A percentile compares a stretch with the other conserved stretches of the same genome.
These are phyloP conservation scores for Trametes elegans DNA, from an alignment of 768 basidiomycete genomes.

Conservation along the genomic window DNA sequence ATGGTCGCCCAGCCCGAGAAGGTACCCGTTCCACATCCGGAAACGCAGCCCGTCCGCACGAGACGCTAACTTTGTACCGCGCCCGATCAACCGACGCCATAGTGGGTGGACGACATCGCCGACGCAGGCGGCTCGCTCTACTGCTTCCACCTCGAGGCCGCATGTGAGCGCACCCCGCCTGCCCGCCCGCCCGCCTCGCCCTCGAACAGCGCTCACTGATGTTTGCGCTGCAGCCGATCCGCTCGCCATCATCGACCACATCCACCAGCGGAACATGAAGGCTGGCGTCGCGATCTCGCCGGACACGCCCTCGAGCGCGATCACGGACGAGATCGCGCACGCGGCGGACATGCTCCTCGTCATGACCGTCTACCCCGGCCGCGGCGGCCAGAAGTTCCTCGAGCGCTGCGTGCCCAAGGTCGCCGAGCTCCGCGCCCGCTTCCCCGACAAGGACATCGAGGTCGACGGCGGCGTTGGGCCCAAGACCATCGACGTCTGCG, in stretches of 20 bases:
- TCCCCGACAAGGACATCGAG: conserved; percentile 94
- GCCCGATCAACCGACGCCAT: background rate
- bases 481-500: conserved; percentile 83
- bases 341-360: conserved; percentile 94
- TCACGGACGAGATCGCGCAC: conserved; percentile 81
- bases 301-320: conserved; percentile 83
- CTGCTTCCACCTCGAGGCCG: conserved; percentile 96
- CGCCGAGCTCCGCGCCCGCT: conserved; percentile 81
- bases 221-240: conserved; percentile 54
- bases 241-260: conserved; percentile 70
- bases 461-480: conserved; percentile 98
- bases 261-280: conserved; percentile 84
- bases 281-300: conserved; percentile 97
- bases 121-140: conserved; percentile 93
- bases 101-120: conserved; percentile 98
- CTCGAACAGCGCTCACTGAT: background rate
- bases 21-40: too few species aligned
- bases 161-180: conserved; percentile 57
- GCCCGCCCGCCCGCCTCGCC: background rate
- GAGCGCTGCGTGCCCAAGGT: conserved; percentile 93
- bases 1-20: conserved; percentile 95
- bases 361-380: conserved; percentile 97
- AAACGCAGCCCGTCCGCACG: background rate
- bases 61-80: background rate
- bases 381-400: conserved; percentile 95